Conservation (phyloP, 78 protist species). For the Guillardia theta region DNA sequence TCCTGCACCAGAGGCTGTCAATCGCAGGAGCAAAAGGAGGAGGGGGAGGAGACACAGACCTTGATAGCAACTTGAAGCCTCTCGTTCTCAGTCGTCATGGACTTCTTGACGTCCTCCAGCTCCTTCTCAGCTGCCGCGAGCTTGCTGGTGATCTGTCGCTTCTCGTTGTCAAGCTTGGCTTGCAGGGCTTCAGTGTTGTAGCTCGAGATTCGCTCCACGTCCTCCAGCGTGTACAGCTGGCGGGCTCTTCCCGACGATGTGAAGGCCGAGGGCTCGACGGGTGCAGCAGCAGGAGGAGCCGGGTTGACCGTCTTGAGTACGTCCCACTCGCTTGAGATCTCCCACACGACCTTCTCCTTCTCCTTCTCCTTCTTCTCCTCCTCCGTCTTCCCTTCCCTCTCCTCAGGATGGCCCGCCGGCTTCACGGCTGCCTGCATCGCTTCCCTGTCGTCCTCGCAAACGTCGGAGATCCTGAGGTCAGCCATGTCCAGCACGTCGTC, state of each 20-base stretch:
- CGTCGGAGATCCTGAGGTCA: neutral
- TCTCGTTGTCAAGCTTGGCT: neutral
- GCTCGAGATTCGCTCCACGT: neutral
- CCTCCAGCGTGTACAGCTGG: slow-evolving; percentile 1
- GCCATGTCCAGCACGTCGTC: neutral
- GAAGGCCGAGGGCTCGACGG: no score
- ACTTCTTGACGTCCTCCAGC: neutral
- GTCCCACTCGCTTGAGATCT: no score
- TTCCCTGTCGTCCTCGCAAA: neutral
- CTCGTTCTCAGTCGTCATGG: neutral
- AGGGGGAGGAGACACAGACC: neutral
- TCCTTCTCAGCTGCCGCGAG: neutral
- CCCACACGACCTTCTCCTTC: no score
- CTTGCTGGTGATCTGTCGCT: neutral
- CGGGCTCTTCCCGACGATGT: no score
- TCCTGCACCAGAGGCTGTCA: neutral
- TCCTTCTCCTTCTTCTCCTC: no score
- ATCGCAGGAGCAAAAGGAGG: neutral
- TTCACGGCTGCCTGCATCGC: neutral
- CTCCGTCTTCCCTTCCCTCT: no score
- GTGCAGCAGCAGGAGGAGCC: no score
- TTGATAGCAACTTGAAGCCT: neutral
- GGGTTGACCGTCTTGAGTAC: no score
- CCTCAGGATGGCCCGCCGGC: no score
- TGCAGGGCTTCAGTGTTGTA: neutral